Conservation (phyloP, 306 rosid species). For the Clitoria ternatea region DNA sequence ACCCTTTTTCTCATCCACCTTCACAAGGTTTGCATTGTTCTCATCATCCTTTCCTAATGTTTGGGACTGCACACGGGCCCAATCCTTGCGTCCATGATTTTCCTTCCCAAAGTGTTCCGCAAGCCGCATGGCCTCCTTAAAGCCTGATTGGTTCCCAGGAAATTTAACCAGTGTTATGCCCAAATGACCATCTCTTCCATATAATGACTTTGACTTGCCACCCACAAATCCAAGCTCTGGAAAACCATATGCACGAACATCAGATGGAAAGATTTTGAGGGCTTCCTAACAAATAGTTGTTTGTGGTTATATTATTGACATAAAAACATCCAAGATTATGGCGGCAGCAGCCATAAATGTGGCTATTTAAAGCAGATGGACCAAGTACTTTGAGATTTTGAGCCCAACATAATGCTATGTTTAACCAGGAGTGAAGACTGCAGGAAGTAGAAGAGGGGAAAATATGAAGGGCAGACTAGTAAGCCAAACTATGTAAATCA, state of each 20-base stretch:
- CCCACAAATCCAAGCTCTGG: slow-evolving; percentile 90
- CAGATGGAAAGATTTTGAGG: slow-evolving; percentile 27
- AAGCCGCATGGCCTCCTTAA: slow-evolving; percentile 75
- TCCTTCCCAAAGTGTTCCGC: slow-evolving; percentile 74
- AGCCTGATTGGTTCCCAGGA: slow-evolving; percentile 74
- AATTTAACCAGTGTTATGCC: slow-evolving; percentile 78
- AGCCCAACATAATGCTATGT: slow-evolving; percentile 10
- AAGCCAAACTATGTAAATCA: background rate
- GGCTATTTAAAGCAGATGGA: background rate
- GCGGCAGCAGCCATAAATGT: background rate
- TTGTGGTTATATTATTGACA: too few species aligned
- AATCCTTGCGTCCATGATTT: slow-evolving; percentile 72
- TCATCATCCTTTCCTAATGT: slow-evolving; percentile 69
- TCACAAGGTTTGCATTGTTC: slow-evolving; percentile 77
- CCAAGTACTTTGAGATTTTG: slow-evolving; percentile 14
- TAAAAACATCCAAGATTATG: slow-evolving; percentile 9
- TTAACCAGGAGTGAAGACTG: background rate
- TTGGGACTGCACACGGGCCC: slow-evolving; percentile 64
- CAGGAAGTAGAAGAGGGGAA: background rate
- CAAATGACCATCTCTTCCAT: slow-evolving; percentile 96
- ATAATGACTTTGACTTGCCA: slow-evolving; percentile 93
- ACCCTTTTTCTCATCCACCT: slow-evolving; percentile 58
- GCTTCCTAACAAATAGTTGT: too few species aligned
- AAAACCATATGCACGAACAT: slow-evolving; percentile 37
- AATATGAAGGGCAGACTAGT: background rate